Evolutionary conservation across 2,329 filamentous ascomycete genomes (phyloP).

Genomic region (Bipolaris zeicola): DNA sequence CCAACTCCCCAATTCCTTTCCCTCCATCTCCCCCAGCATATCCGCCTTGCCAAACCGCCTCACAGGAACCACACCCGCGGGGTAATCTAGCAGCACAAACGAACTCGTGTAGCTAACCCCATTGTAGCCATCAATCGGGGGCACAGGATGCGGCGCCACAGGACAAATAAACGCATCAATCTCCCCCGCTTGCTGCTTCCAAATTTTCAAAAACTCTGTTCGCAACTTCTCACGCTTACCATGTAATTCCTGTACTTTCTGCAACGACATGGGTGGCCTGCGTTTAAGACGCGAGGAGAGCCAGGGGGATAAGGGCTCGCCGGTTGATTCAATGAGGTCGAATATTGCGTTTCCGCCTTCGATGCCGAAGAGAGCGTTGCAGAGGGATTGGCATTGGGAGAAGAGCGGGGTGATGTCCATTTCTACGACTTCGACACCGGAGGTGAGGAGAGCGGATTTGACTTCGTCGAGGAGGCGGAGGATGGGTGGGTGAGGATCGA

Average conservation of each 20-base stretch:
- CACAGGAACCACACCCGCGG: constrained; percentile 63
- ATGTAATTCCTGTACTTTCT: constrained; percentile 59
- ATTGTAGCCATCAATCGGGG: constrained; percentile 67
- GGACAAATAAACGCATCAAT: constrained; percentile 69
- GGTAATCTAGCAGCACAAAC: constrained; percentile 67
- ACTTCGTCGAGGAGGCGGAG: constrained; percentile 54
- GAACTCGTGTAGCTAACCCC: constrained; percentile 65
- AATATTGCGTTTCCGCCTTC: constrained; percentile 64
- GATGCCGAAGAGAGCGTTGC: constrained; percentile 63
- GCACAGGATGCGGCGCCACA: constrained; percentile 67
- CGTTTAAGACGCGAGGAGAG: constrained; percentile 59
- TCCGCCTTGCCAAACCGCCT: constrained; percentile 57
- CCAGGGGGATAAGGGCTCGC: constrained; percentile 66
- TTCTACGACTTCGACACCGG: constrained; percentile 63
- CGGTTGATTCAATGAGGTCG: constrained; percentile 60
- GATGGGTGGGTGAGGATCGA: constrained; percentile 60
- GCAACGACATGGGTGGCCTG: constrained; percentile 54
- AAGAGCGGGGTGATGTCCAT: constrained; percentile 60
- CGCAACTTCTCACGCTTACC: constrained; percentile 59
- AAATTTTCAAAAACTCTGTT: constrained; percentile 62
- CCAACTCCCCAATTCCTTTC: constrained; percentile 58
- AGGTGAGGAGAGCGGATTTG: constrained; percentile 36
- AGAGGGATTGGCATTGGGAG: constrained; percentile 61
- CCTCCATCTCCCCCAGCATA: constrained; percentile 54
- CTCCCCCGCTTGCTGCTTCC: constrained; percentile 53